Conservation (phyloP, 495 filamentous ascomycete species). For the Lasiosphaeriaceae sp. region DNA sequence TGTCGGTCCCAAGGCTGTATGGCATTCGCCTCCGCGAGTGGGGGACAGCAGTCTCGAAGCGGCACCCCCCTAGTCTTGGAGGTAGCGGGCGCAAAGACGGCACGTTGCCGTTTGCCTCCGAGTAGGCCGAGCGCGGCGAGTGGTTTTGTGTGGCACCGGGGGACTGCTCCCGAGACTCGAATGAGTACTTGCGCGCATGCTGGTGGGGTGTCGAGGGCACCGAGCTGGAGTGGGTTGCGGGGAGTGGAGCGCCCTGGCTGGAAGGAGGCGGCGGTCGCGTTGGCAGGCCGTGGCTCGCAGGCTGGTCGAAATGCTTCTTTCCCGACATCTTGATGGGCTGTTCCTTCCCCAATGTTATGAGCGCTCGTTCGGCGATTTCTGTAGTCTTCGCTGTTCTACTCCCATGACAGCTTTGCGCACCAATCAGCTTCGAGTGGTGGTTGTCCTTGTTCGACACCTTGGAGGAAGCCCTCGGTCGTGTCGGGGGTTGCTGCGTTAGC, state of each 20-base stretch:
- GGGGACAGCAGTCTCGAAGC: conserved; percentile 66
- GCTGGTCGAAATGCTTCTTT: conserved; percentile 36
- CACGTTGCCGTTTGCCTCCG: conserved; percentile 72
- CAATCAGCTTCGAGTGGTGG: conserved; percentile 29
- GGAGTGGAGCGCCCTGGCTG: conserved; percentile 21
- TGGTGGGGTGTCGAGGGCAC: conserved; percentile 94
- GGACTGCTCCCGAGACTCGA: conserved; percentile 81
- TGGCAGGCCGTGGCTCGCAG: conserved; percentile 26
- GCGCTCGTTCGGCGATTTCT: conserved; percentile 52
- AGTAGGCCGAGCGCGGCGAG: conserved; percentile 86
- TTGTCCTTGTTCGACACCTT: conserved; percentile 50
- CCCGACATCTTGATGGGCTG: conserved; percentile 43
- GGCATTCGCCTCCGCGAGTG: conserved; percentile 67
- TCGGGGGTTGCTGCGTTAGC: conserved; percentile 41
- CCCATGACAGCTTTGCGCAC: conserved; percentile 55
- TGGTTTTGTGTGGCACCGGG: conserved; percentile 70
- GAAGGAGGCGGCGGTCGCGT: conserved; percentile 32
- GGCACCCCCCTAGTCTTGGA: conserved; percentile 58
- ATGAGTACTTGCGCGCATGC: conserved; percentile 76
- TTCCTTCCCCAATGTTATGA: conserved; percentile 50
- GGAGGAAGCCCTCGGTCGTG: conserved; percentile 48
- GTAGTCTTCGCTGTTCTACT: conserved; percentile 47
- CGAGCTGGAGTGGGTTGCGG: conserved; percentile 73
- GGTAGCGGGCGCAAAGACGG: conserved; percentile 59
- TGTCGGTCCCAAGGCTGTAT: conserved; percentile 80